Evolutionary conservation across 1,284 basidiomycete species (phyloP), one percentile per base, ranked within the genome.

Genomic region (Trichosporon sp.): DNA sequence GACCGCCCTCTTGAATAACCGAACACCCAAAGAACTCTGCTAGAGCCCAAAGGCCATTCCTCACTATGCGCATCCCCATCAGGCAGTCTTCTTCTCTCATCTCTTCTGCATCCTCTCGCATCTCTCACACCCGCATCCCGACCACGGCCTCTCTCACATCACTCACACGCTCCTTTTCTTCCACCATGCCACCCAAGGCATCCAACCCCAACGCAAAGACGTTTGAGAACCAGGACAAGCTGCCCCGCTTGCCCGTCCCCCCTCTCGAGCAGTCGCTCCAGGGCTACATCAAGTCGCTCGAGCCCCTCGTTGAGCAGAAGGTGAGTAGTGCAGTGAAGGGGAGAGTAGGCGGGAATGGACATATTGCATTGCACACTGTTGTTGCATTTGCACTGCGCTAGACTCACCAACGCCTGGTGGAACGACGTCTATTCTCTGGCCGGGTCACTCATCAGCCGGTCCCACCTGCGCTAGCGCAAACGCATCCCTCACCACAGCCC

Each of bases 191-290:
- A 10, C 62, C 68, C 11, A 58, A 58, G n/a, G 80, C 27, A n/a
- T n/a, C n/a, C n/a, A n/a, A n/a, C n/a, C n/a, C n/a, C n/a, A n/a
- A n/a, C n/a, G n/a, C n/a, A n/a, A 80, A 79, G 65, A 84, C 83
- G 0, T 83, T 84, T 67, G 67, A 74, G 11, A 72, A 78, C 60
- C 79, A 81, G 65, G 58, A 62, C 44, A 73, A 73, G 67, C 77
- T 80, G 37, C 86, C 90, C 7, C 87, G 92, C 64, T 83, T 97
- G n/a, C 95, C 95, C 3, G 85, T 97, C 1, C 95, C 94, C 16
- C 84, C 87, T 61, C 84, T 98, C 1, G 84, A 86, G 52, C 84
- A 87, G 75, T 91, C 91, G 0, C 82, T 97, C 33, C 85, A 90
- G 68, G 85, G 85, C 59, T 98, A 97, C 75, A 80, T 96, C 29